These are phyloP conservation scores for Colletotrichum scovillei DNA, from an alignment of 2,329 filamentous ascomycete genomes.

Conservation along the genomic window DNA sequence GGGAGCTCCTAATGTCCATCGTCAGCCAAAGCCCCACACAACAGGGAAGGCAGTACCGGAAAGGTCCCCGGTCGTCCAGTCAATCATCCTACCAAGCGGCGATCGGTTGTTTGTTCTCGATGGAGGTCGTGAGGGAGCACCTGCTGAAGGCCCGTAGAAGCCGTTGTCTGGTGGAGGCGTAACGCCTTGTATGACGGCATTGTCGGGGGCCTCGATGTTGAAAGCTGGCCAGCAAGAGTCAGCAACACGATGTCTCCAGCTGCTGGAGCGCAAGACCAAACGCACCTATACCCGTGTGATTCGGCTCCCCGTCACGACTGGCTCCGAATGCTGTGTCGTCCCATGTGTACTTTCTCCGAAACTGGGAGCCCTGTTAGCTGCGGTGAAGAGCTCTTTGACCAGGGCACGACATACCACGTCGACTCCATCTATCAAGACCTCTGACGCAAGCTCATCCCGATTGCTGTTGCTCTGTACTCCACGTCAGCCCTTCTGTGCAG, in stretches of 20 bases:
- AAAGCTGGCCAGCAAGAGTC: constrained; percentile 55
- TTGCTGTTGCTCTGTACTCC: constrained; percentile 55
- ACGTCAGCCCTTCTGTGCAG: background rate
- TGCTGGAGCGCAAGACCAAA: background rate
- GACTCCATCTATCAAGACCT: constrained; percentile 55
- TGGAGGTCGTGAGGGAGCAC: constrained; percentile 70
- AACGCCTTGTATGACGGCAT: constrained; percentile 55
- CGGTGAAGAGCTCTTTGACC: background rate
- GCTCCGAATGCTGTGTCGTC: constrained; percentile 65
- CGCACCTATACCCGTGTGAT: constrained; percentile 58
- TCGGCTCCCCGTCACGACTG: constrained; percentile 62
- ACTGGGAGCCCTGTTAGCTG: constrained; percentile 45
- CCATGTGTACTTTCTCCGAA: constrained; percentile 64
- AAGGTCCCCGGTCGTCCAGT: constrained; percentile 55
- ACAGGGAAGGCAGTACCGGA: constrained; percentile 33
- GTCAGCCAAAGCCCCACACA: constrained; percentile 34
- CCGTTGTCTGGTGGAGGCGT: constrained; percentile 51
- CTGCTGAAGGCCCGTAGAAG: constrained; percentile 47
- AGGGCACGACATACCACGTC: constrained; percentile 55
- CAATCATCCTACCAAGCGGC: constrained; percentile 63
- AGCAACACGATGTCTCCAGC: background rate
- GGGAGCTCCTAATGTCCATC: constrained; percentile 37
- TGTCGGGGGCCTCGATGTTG: constrained; percentile 64
- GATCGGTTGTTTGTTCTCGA: constrained; percentile 69
- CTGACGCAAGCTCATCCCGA: constrained; percentile 53